Evolutionary conservation across 768 basidiomycete species (phyloP).

Genomic region (Tephrocybe sp.): DNA sequence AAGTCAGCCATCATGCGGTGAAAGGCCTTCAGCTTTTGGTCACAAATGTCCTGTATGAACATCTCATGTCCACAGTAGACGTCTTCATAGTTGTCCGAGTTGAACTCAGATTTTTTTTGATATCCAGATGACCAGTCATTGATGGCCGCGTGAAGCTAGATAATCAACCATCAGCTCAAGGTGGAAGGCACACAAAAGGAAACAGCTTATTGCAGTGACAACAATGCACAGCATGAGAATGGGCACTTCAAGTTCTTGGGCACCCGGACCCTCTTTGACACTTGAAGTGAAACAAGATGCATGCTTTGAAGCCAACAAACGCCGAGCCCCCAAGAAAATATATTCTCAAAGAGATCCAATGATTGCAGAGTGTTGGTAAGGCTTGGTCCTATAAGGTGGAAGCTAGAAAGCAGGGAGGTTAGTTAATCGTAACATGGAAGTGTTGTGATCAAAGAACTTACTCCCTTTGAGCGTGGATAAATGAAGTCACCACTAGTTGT

Average conservation of each 20-base stretch:
- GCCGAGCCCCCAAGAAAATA: not conserved
- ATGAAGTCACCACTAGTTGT: no score
- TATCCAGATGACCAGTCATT: not conserved
- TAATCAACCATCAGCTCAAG: not conserved
- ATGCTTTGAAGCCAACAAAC: slow-evolving; percentile 4
- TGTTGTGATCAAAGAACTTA: not conserved
- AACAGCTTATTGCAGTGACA: slow-evolving; percentile 1
- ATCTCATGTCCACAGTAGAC: no score
- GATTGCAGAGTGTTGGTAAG: not conserved
- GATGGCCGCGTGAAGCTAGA: slow-evolving; percentile 2
- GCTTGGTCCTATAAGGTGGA: not conserved
- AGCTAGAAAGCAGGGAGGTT: not conserved
- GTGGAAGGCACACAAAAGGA: not conserved
- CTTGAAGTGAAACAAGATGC: not conserved
- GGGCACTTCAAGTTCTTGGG: slow-evolving; percentile 3
- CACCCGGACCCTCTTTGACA: not conserved
- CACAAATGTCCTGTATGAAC: no score
- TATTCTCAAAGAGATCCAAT: not conserved
- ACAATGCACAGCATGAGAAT: not conserved
- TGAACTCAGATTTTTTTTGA: slow-evolving; percentile 1
- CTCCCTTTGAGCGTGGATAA: no score
- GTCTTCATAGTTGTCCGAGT: slow-evolving; percentile 4
- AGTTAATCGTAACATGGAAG: no score
- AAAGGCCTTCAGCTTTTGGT: no score
- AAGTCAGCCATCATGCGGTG: no score